Evolutionary conservation across 2,329 filamentous ascomycete genomes (phyloP), one percentile per base, ranked within the genome.

Genomic region (Bipolaris zeicola): DNA sequence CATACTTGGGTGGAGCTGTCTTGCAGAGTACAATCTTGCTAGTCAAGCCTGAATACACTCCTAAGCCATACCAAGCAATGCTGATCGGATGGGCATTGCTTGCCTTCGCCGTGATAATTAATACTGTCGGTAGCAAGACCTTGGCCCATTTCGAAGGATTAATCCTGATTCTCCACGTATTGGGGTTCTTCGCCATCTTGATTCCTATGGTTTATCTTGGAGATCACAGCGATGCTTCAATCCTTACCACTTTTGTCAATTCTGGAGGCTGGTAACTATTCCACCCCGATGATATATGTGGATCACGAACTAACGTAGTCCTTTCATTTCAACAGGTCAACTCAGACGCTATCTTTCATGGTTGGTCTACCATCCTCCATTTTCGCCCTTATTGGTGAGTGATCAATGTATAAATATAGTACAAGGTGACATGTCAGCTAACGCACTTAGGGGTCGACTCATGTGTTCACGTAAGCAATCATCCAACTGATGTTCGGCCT

Each of bases 111-210:
- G 58, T 77, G 1, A 57, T 61, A 3, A 69, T 80, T 47, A 83
- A 82, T 60, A 76, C 75, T 1, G 63, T 78, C 11, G 67, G 76
- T 3, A 76, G 76, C 0, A 72, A 70, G 2, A 56, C 75, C 0
- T 67, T 83, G 1, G 80, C 80, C 0, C 61, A 71, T 4, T 65
- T 81, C 38, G 82, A 84, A 62, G 74, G 76, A 1, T 50, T 78
- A 11, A 70, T 80, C 18, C 66, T 82, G 3, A 69, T 80, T 16
- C 38, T 83, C 3, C 80, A 82, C 52, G 66, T 82, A n/a, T 55
- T 78, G 13, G 81, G 80, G 2, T 79, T 82, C 57, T 79, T 83
- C 55, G 79, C 73, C 1, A 76, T 82, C 50, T 62, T 83, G 16
- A 77, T 82, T 6, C 52, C 55, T 2, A 37, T 65, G 11, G 46